Base-by-base conservation (phyloP, 2,329 filamentous ascomycete species). In the Ampelomyces quisqualis region DNA sequence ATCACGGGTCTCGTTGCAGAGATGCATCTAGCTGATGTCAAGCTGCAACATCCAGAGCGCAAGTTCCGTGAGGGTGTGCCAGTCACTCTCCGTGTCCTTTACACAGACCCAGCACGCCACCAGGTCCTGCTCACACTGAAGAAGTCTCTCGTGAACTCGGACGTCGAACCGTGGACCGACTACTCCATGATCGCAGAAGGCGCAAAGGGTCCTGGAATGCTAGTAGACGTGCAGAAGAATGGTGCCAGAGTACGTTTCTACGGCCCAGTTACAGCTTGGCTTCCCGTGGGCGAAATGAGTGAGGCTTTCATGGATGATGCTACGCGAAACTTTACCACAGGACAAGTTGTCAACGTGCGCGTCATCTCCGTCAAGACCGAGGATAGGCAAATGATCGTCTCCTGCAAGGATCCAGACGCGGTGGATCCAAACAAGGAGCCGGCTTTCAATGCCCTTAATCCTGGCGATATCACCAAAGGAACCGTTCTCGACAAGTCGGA, bases 251-350 rank as follows among this genome's bases (percentile, higher is more conserved):
- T 98, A 38, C 89, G 95, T 63, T 98, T 97, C 70, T 98, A 94
- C 60, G 89, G 89, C 13, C 72, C 77, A 7, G 76, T 98, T 14
- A 81, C 82, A 51, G 94, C 86, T 7, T 98, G 94, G 73, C 77
- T 98, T 39, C 93, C 93, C 2, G 84, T 95, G 1, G 88, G 88
- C 1, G 91, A 98, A 70, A 98, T 98, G 93, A 97, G 93, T 65
- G 93, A 98, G 66, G 90, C 90, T 8, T 96, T 86, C 62, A 96
- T 98, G 59, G 81, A 86, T 53, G 87, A 96, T 60, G 90, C 93
- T 4, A 81, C 80, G 31, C 84, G 94, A 60, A 90, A 97, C 69
- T 98, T 98, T 73, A 83, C 85, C 23, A 72, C 83, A 29, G 94
- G 93, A 1, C 93, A 98, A 66, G 91, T 95, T 2, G 85, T 98